Conservation (phyloP, 345 rosid genomes). For the Hevea brasiliensis region DNA sequence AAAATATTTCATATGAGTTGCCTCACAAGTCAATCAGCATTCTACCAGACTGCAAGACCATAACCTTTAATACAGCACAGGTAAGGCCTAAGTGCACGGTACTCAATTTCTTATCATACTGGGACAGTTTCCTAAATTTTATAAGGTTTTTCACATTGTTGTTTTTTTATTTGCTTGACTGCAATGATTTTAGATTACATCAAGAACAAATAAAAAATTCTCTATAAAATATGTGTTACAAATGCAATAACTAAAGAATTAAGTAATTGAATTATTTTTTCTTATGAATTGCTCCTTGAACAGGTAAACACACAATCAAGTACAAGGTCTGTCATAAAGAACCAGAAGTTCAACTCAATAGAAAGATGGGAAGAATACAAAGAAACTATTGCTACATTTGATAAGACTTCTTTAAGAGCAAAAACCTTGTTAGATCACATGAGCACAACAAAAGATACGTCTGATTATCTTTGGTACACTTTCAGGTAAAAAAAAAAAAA, state of each 20-base stretch:
- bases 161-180: neutral
- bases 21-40: constrained; percentile 69
- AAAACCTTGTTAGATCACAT: constrained; percentile 61
- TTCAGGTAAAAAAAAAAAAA: constrained; percentile 54
- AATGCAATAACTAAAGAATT: neutral
- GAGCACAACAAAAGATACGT: constrained; percentile 60
- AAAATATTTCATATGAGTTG: constrained; percentile 43
- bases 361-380: constrained; percentile 53
- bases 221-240: neutral
- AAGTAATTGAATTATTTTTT: neutral
- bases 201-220: neutral
- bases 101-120: neutral
- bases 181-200: neutral
- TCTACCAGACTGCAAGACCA: constrained; percentile 68
- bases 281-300: neutral
- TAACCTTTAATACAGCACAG: constrained; percentile 67
- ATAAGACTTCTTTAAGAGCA: constrained; percentile 45
- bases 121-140: neutral
- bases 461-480: constrained; percentile 83
- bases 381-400: constrained; percentile 52
- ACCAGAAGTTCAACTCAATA: constrained; percentile 38
- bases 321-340: constrained; percentile 46
- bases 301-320: constrained; percentile 54
- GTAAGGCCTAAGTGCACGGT: constrained; percentile 28
- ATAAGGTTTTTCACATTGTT: neutral